Evolutionary conservation across 2,329 filamentous ascomycete species (phyloP).

Genomic region (Cladorrhinum sp.): DNA sequence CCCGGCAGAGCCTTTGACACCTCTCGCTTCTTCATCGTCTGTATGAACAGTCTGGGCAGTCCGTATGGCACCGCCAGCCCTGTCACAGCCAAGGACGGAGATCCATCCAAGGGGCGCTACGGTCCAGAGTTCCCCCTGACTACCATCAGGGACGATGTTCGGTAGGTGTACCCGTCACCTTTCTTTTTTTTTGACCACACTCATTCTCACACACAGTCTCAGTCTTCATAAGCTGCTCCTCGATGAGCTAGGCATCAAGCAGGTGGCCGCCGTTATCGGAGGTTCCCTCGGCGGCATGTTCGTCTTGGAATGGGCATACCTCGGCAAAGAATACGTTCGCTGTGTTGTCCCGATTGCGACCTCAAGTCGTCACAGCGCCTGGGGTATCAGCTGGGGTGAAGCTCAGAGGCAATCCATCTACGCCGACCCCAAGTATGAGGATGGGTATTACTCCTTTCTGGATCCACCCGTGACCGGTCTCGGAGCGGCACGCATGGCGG

Average conservation of each 20-base stretch:
- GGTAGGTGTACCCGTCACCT: constrained; percentile 51
- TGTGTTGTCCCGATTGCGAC: constrained; percentile 81
- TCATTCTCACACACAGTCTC: background rate
- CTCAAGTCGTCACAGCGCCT: constrained; percentile 79
- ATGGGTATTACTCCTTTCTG: constrained; percentile 87
- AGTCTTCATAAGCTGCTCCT: constrained; percentile 77
- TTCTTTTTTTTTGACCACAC: background rate
- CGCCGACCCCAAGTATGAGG: constrained; percentile 96
- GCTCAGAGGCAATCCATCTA: constrained; percentile 92
- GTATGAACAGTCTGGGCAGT: constrained; percentile 81
- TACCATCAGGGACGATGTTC: constrained; percentile 92
- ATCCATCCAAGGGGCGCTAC: constrained; percentile 71
- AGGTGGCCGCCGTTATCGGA: constrained; percentile 75
- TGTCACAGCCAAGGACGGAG: constrained; percentile 82
- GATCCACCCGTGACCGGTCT: constrained; percentile 85
- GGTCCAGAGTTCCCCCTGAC: constrained; percentile 96
- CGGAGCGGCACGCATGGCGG: constrained; percentile 93
- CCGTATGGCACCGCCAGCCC: constrained; percentile 86
- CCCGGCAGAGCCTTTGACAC: constrained; percentile 77
- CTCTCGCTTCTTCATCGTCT: constrained; percentile 79
- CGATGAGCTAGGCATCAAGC: constrained; percentile 75
- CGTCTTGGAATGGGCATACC: constrained; percentile 87
- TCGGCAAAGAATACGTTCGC: constrained; percentile 80
- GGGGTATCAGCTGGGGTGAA: constrained; percentile 89
- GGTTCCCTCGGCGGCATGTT: constrained; percentile 89